Evolutionary conservation across 805 yeast genomes (phyloP).

Genomic region (Starmerella tilneyi): DNA sequence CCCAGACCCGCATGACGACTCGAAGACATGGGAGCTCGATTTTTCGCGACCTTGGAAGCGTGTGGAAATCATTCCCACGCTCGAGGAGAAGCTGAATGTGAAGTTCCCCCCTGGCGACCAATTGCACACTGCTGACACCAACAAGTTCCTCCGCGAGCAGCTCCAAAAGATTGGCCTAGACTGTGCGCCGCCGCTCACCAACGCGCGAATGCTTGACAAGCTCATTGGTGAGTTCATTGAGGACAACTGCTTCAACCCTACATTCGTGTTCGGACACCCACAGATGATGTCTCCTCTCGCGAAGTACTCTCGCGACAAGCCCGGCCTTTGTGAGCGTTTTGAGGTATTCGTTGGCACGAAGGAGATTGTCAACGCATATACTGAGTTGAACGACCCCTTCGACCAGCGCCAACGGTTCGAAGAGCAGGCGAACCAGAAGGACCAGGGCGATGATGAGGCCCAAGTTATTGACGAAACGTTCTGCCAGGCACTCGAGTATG

Average conservation of each 20-base stretch:
- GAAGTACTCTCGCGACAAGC: conserved; percentile 80
- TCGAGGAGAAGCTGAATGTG: conserved; percentile 75
- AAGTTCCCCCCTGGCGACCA: conserved; percentile 94
- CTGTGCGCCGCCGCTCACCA: conserved; percentile 85
- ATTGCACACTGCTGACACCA: conserved; percentile 88
- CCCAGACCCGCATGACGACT: conserved; percentile 84
- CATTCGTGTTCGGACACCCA: conserved; percentile 96
- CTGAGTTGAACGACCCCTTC: conserved; percentile 97
- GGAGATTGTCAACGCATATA: conserved; percentile 96
- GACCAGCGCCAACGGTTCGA: conserved; percentile 96
- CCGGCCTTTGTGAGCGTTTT: conserved; percentile 95
- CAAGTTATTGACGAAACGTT: conserved; percentile 92
- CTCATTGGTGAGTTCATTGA: conserved; percentile 87
- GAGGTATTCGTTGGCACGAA: conserved; percentile 98
- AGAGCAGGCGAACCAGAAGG: conserved; percentile 98
- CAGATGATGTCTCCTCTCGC: conserved; percentile 99
- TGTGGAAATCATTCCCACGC: conserved; percentile 90
- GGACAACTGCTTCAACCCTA: conserved; percentile 90
- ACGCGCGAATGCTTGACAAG: conserved; percentile 98
- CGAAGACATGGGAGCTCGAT: conserved; percentile 57
- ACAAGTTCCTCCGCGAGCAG: conserved; percentile 72
- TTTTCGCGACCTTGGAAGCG: conserved; percentile 98
- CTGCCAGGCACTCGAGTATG: conserved; percentile 96
- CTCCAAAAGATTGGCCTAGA: conserved; percentile 72
- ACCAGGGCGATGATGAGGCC: conserved; percentile 98